phyloP scores from a whole-genome alignment of 1,284 basidiomycete species.

The Schizophyllum amplum region DNA sequence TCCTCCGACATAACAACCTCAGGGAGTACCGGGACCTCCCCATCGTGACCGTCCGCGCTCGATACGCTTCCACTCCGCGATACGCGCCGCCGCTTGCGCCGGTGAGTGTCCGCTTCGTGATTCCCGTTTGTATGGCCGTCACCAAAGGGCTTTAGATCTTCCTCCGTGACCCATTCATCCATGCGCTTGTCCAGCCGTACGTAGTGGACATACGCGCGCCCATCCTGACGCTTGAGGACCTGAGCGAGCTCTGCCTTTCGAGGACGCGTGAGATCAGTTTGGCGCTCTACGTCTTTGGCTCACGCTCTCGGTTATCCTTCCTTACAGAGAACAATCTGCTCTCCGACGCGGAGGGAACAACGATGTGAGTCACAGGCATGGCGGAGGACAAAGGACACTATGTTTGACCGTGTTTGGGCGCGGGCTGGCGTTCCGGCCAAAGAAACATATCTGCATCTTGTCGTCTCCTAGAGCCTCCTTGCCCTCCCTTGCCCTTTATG shows the following conservation, averaged over 20 bases:
- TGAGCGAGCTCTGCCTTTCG: constrained; percentile 69
- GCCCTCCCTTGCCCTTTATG: too few relatives aligned
- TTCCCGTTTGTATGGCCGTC: constrained; percentile 12
- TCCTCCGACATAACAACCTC: constrained; percentile 50
- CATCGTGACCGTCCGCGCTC: constrained; percentile 14
- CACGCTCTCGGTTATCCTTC: background rate
- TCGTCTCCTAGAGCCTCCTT: background rate
- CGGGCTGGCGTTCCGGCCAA: background rate
- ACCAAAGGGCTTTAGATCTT: constrained; percentile 20
- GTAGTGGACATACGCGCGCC: constrained; percentile 62
- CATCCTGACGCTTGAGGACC: constrained; percentile 35
- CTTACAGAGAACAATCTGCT: background rate
- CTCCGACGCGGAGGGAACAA: background rate
- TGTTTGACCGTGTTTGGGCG: background rate
- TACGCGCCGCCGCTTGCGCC: constrained; percentile 7
- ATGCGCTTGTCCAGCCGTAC: constrained; percentile 63
- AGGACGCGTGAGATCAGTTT: constrained; percentile 8
- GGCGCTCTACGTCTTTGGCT: background rate
- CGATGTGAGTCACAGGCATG: background rate
- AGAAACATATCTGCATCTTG: background rate
- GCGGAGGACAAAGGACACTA: background rate
- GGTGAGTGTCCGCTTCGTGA: constrained; percentile 5
- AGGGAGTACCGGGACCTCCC: constrained; percentile 10
- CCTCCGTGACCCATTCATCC: constrained; percentile 65
- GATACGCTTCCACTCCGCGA: constrained; percentile 1